These are phyloP conservation scores for Populus davidiana DNA, from an alignment of 345 rosid species.

Conservation along the genomic window DNA sequence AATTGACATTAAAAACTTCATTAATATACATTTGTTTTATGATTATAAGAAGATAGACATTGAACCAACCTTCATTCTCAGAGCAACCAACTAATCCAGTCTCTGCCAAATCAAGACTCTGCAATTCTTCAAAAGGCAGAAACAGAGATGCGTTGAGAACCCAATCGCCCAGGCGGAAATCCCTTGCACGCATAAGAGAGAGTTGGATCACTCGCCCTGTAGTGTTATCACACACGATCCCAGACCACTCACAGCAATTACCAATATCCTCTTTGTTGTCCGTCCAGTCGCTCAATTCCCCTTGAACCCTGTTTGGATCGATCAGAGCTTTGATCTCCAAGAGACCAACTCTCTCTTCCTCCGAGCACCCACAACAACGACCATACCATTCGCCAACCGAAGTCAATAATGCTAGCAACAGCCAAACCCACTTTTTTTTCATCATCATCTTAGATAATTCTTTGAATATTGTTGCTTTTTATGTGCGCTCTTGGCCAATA, in stretches of 20 bases:
- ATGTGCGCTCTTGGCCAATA: too few relatives aligned
- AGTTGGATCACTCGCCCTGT: neutral
- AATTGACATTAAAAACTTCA: too few relatives aligned
- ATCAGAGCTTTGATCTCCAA: neutral
- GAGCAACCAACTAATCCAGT: neutral
- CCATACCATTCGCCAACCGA: too few relatives aligned
- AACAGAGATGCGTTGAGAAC: conserved; percentile 13
- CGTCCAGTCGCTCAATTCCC: neutral
- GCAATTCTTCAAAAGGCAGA: conserved; percentile 1
- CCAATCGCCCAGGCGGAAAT: neutral
- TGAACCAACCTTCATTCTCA: neutral
- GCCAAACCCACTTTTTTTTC: too few relatives aligned
- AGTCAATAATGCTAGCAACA: too few relatives aligned
- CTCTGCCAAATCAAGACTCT: neutral
- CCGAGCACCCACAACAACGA: too few relatives aligned
- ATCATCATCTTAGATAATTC: too few relatives aligned
- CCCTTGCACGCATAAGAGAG: neutral
- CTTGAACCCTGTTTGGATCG: neutral
- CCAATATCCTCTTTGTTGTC: neutral
- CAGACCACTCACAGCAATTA: conserved; percentile 1
- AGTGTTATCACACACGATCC: neutral
- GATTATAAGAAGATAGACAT: neutral
- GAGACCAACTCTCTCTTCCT: neutral
- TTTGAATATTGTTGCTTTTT: too few relatives aligned
- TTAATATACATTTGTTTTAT: too few relatives aligned